Percentiles rank a stretch among this genome's conserved stretches.
These are phyloP conservation scores for Malus hybrid DNA, from an alignment of 331 rosid genomes.

Conservation along the genomic window DNA sequence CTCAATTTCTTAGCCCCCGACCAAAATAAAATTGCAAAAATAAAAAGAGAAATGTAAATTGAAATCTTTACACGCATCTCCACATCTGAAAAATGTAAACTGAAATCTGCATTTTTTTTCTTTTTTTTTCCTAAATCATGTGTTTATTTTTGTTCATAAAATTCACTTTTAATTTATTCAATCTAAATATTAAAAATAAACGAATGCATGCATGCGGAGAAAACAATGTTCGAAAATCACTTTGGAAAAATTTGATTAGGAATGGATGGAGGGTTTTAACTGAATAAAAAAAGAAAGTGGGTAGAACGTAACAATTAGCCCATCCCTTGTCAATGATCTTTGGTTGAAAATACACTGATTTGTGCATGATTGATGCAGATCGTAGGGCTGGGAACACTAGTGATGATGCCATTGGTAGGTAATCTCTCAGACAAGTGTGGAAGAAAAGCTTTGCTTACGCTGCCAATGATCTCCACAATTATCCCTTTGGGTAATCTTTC, in stretches of 20 bases:
- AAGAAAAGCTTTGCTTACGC: slow-evolving; percentile 63
- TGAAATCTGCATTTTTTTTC: too few relatives aligned
- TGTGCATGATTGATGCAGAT: slow-evolving; percentile 36
- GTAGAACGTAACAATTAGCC: neutral
- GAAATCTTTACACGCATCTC: neutral
- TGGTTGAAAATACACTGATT: neutral
- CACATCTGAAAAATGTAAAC: too few relatives aligned
- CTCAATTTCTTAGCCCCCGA: neutral
- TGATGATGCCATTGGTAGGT: slow-evolving; percentile 74
- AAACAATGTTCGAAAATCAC: too few relatives aligned
- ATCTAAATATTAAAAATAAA: too few relatives aligned
- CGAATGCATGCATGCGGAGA: neutral
- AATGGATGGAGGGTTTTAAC: neutral
- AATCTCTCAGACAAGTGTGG: slow-evolving; percentile 74
- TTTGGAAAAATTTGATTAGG: neutral
- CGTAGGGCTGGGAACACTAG: slow-evolving; percentile 68
- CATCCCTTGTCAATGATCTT: neutral
- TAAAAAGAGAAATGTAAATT: too few relatives aligned
- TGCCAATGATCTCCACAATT: slow-evolving; percentile 52
- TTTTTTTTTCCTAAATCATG: neutral
- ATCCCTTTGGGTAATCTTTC: slow-evolving; percentile 55
- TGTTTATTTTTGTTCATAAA: too few relatives aligned
- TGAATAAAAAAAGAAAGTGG: too few relatives aligned
- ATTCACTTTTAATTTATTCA: too few relatives aligned
- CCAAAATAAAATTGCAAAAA: neutral